These are phyloP conservation scores for Edaphochlamys debaryana DNA, from an alignment of 139 green algal species.

Conservation along the genomic window DNA sequence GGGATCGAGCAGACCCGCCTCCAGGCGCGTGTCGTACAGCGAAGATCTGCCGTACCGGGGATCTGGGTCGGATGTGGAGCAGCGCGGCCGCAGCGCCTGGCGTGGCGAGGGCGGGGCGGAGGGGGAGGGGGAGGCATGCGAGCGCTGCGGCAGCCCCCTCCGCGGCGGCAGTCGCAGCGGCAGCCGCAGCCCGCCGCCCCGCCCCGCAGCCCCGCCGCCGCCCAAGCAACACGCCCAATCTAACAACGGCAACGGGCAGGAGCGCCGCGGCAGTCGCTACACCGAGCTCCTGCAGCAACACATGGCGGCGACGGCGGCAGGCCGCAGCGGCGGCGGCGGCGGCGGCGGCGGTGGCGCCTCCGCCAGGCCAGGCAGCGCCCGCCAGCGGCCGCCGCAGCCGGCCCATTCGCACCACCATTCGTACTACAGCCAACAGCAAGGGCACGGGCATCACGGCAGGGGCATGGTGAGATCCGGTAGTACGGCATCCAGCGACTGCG, in stretches of 20 bases:
- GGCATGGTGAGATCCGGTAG: too few species aligned
- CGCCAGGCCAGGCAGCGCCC: background rate
- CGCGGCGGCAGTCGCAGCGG: background rate
- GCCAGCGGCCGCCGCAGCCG: background rate
- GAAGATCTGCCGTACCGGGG: too few species aligned
- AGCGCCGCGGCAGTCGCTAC: background rate
- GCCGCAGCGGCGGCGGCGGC: background rate
- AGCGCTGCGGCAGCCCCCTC: slow-evolving; percentile 1
- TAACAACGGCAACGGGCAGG: too few species aligned
- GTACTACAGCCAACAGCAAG: too few species aligned
- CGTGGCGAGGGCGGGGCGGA: too few species aligned
- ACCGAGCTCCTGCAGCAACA: background rate
- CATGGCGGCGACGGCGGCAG: background rate
- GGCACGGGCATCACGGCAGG: too few species aligned
- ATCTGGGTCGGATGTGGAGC: too few species aligned
- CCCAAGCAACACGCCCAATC: too few species aligned
- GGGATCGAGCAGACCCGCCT: too few species aligned
- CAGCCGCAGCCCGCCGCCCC: background rate
- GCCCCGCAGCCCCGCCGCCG: too few species aligned
- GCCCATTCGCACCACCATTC: too few species aligned
- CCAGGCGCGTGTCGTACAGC: background rate
- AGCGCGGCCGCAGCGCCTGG: too few species aligned
- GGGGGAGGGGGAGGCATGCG: background rate
- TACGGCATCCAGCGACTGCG: slow-evolving; percentile 28
- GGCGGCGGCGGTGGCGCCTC: background rate